phyloP scores from a whole-genome alignment of 768 basidiomycete genomes.

The Lentinula boryana region DNA sequence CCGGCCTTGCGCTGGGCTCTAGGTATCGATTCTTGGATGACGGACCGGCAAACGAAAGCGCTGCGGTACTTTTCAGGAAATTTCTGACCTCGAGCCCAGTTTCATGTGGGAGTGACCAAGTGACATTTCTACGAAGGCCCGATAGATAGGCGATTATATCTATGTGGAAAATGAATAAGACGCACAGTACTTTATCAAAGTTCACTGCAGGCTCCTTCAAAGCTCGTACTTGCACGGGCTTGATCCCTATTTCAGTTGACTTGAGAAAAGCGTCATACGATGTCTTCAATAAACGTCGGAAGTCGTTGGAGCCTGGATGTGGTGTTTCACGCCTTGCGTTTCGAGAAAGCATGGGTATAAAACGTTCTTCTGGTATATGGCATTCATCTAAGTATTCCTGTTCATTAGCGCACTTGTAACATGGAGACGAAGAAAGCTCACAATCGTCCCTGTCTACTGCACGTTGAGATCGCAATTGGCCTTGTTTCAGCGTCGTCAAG shows the following conservation, averaged over 20 bases:
- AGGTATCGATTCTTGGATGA: constrained; percentile 21
- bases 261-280: constrained; percentile 15
- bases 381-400: constrained; percentile 17
- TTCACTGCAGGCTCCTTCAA: constrained; percentile 25
- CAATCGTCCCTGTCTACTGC: constrained; percentile 32
- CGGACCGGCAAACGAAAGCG: constrained; percentile 6
- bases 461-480: constrained; percentile 24
- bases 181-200: constrained; percentile 36
- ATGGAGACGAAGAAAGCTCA: constrained; percentile 13
- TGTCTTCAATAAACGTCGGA: constrained; percentile 19
- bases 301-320: constrained; percentile 23
- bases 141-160: background rate
- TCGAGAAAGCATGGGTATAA: constrained; percentile 40
- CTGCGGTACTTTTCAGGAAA: constrained; percentile 21
- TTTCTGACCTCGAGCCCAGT: constrained; percentile 16
- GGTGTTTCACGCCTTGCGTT: constrained; percentile 44
- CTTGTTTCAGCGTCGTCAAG: constrained; percentile 1
- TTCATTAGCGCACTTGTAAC: too few species aligned
- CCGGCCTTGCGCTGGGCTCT: constrained; percentile 9
- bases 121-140: constrained; percentile 21
- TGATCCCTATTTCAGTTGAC: constrained; percentile 14
- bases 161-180: background rate
- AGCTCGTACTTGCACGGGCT: constrained; percentile 2
- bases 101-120: constrained; percentile 20
- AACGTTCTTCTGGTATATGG: constrained; percentile 23